These are phyloP conservation scores for Geum urbanum DNA, from an alignment of 306 rosid genomes.

Conservation along the genomic window DNA sequence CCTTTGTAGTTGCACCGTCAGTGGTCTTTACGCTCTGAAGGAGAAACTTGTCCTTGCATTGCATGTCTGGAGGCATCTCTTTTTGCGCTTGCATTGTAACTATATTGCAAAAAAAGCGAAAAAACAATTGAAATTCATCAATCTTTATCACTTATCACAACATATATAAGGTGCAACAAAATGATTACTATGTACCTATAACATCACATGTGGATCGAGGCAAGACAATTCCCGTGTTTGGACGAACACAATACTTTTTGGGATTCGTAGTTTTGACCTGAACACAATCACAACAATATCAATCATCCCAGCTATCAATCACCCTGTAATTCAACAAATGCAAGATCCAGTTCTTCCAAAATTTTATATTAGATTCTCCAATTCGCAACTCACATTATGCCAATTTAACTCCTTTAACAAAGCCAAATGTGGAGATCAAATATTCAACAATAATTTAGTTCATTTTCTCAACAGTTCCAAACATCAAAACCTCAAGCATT, in stretches of 20 bases:
- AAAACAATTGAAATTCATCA: conserved; percentile 11
- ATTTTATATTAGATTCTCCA: neutral
- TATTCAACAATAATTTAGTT: neutral
- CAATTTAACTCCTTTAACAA: neutral
- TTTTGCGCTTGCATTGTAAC: conserved; percentile 98
- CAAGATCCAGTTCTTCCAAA: neutral
- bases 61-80: conserved; percentile 80
- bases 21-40: conserved; percentile 69
- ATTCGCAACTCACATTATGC: neutral
- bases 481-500: neutral
- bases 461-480: neutral
- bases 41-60: conserved; percentile 93
- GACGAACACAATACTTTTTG: conserved; percentile 93
- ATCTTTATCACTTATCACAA: neutral
- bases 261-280: conserved; percentile 97
- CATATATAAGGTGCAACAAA: neutral
- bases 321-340: no score
- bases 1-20: conserved; percentile 52
- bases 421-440: neutral
- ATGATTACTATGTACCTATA: conserved; percentile 47
- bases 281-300: conserved; percentile 18
- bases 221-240: conserved; percentile 82
- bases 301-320: conserved; percentile 7
- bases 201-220: conserved; percentile 88
- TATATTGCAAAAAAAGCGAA: conserved; percentile 10